Percentiles rank a stretch among this genome's conserved stretches.
Evolutionary conservation across 2,329 filamentous ascomycete genomes (phyloP).

Genomic region (Calonectria pauciramosa): DNA sequence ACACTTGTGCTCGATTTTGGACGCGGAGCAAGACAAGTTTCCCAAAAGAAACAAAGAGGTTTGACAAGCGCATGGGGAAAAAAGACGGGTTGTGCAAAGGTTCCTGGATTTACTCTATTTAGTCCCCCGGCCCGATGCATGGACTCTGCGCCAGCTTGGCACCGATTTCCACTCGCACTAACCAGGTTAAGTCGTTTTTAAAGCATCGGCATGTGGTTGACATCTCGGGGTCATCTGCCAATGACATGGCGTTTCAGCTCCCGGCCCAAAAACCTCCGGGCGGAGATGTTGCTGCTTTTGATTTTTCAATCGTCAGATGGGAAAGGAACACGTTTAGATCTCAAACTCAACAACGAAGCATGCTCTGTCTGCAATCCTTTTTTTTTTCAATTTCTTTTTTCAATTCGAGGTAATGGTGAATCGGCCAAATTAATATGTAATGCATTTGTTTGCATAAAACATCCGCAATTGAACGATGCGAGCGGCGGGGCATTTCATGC

Average conservation of each 20-base stretch:
- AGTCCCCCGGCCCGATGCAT: not conserved
- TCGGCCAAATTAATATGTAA: not conserved
- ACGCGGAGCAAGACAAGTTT: not conserved
- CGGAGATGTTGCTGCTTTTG: conserved; percentile 3
- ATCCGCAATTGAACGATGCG: not conserved
- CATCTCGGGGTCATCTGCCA: not conserved
- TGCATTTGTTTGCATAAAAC: not conserved
- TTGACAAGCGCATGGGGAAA: not conserved
- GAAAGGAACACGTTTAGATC: not conserved
- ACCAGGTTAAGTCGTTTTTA: not conserved
- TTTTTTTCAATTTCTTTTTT: too few relatives aligned
- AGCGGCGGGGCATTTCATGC: not conserved
- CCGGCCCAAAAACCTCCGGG: not conserved
- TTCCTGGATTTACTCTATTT: not conserved
- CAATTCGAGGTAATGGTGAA: not conserved
- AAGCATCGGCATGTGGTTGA: not conserved
- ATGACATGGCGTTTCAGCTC: not conserved
- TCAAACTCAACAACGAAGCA: not conserved
- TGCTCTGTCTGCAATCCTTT: too few relatives aligned
- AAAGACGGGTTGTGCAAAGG: not conserved
- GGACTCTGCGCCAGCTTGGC: not conserved
- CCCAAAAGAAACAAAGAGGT: not conserved
- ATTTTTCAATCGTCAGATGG: not conserved
- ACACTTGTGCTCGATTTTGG: not conserved
- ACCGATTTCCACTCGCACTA: not conserved